Base-by-base conservation (phyloP, 1,284 basidiomycete species). In the Schizophyllum amplum region DNA sequence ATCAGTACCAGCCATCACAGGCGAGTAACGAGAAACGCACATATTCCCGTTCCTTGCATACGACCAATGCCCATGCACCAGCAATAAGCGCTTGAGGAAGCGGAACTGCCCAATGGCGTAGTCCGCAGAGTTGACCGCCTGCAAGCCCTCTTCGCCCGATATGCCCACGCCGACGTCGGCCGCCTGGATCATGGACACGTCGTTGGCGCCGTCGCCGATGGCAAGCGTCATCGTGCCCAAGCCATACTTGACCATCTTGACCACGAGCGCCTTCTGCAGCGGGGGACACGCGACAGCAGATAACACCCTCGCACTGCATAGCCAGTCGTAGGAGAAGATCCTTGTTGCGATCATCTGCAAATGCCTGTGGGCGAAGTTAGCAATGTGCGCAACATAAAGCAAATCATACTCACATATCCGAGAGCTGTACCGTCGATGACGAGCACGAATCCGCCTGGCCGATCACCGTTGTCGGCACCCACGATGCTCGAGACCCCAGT, bases 201-300 rank as follows among this genome's bases (percentile, higher is more conserved):
- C 92, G 71, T 98, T 98, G 54, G 95, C 95, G 57, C 95, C 95
- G 67, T 98, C 95, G 5, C 95, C 95, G 63, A 98, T 96, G 4
- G 95, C 95, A 26, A 98, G 80, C 4, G 92, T 94, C 87, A 98
- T 94, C 6, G 85, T 85, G n/a, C 85, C 85, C 47, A 97, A 76
- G 26, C 92, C 91, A 56, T 98, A 91, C 74, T 95, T 97, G 69
- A 98, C 91, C 46, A 98, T 82, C 53, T 77, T 83, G 55, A 98
- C 94, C 57, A 98, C 82, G 58, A 96, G 82, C 4, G 96, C 96
- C 71, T 99, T 99, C 73, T 99, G 96, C 51, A 98, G 75, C 0
- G 96, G n/a, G 96, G 6, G 94, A 98, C 5, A 97, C 94, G 66
- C 96, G 92, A 73, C 96, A 99, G 69, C 97, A 99, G 60, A 99